phyloP scores from a whole-genome alignment of 306 rosid species.

The Rosa persica region DNA sequence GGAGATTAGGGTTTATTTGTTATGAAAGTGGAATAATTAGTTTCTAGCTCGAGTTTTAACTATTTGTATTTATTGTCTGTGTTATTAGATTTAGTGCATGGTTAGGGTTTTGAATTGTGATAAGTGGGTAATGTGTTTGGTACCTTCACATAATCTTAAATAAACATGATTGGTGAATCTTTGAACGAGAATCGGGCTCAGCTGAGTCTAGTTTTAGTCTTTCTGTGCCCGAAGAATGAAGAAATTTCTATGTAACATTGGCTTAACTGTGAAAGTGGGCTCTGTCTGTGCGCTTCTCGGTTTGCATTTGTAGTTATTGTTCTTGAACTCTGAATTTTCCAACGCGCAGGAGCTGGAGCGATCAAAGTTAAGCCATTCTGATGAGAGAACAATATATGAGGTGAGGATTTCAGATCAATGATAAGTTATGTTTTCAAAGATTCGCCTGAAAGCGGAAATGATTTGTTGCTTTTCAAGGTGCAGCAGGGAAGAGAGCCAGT shows the following conservation, averaged over 20 bases:
- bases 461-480: constrained; percentile 71
- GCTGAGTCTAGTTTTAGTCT: background rate
- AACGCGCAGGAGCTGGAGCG: constrained; percentile 60
- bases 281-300: background rate
- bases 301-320: background rate
- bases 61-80: background rate
- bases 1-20: constrained; percentile 31
- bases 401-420: constrained; percentile 51
- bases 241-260: background rate
- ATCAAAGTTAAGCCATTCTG: constrained; percentile 68
- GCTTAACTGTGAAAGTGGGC: background rate
- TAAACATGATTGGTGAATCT: background rate
- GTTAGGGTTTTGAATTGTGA: background rate
- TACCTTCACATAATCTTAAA: background rate
- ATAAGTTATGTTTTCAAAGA: constrained; percentile 23
- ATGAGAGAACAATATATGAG: constrained; percentile 96
- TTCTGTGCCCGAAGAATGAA: background rate
- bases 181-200: background rate
- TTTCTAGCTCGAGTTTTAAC: background rate
- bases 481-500: constrained; percentile 95
- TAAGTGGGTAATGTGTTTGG: constrained; percentile 3
- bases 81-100: background rate
- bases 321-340: constrained; percentile 25
- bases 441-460: constrained; percentile 42
- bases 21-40: background rate